Percentiles rank a stretch among this genome's conserved stretches.
These are phyloP conservation scores for Zea mays DNA, from an alignment of 176 grass and related monocot genomes.

Conservation along the genomic window DNA sequence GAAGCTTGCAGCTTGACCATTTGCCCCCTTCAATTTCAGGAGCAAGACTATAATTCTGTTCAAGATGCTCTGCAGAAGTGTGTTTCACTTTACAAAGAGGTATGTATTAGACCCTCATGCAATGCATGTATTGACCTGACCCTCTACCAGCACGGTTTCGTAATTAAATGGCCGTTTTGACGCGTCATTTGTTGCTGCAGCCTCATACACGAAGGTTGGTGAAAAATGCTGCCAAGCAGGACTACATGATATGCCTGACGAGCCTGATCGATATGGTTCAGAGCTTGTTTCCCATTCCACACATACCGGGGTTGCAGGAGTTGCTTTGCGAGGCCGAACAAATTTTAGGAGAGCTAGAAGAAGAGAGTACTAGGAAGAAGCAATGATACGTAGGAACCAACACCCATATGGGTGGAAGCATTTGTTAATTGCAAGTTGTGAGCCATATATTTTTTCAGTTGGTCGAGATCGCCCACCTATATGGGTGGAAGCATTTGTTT, in stretches of 20 bases:
- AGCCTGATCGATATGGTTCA: constrained; percentile 20
- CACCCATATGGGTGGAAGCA: too few species aligned
- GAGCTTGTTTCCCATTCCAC: neutral
- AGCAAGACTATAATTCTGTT: constrained; percentile 49
- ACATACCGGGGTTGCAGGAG: constrained; percentile 32
- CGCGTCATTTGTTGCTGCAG: constrained; percentile 20
- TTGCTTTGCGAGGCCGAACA: constrained; percentile 43
- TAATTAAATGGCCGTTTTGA: neutral
- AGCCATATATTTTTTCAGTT: too few species aligned
- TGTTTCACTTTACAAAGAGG: constrained; percentile 84
- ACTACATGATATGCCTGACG: constrained; percentile 53
- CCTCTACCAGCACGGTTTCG: neutral
- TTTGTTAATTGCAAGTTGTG: too few species aligned
- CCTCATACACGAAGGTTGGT: constrained; percentile 48
- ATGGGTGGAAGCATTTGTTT: too few species aligned
- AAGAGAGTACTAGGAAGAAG: constrained; percentile 22
- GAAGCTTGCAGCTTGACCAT: constrained; percentile 10
- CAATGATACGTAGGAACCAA: neutral
- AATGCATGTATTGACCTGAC: neutral
- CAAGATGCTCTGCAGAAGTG: constrained; percentile 61
- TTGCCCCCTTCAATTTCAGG: constrained; percentile 46
- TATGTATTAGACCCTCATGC: constrained; percentile 6
- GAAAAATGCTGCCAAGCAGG: constrained; percentile 29
- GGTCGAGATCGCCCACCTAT: too few species aligned
- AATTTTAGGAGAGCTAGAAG: constrained; percentile 47